Evolutionary conservation across 1,284 basidiomycete genomes (phyloP), one percentile per base, ranked within the genome.

Genomic region (Flammula alnicola): DNA sequence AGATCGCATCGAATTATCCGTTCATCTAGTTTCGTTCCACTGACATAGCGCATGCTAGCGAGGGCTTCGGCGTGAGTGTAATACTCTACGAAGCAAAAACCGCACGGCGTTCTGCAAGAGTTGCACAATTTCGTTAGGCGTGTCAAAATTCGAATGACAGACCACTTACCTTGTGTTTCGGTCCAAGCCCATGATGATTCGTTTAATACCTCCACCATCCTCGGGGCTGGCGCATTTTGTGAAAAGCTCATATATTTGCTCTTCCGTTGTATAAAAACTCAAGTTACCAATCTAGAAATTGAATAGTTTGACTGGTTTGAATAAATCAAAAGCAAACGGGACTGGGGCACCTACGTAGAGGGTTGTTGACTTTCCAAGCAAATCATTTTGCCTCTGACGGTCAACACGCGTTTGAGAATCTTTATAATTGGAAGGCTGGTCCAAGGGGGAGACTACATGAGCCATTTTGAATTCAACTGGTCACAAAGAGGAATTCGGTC

Each of bases 111-210:
- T 63, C 93, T 96, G 64, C 27, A 33, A 36, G 54, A 19, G 33
- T 51, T 32, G 30, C 12, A 14, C 35, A n/a, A n/a, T n/a, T 49
- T 29, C 16, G 30, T 47, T 16, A 31, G 29, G n/a, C 29, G 10
- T 17, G 14, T 38, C 45, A 35, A 44, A 29, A 40, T 35, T 22
- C 14, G n/a, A 27, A 6, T 16, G 16, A 23, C 7, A 22, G n/a
- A 16, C 12, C 2, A 63, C 79, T 38, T 47, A 90, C 92, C 95
- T 89, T 40, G 90, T 91, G 67, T 98, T 94, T 50, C 97, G 80
- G 75, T 99, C 97, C 30, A 99, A 79, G 20, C 97, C 97, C 97
- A 99, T 99, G 63, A 99, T 99, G 60, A 99, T 97, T 57, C 96
- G 86, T 69, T 98, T 98, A 60, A 99, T 95, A 25, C 95, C 95